Percentiles rank a stretch among this genome's conserved stretches.
Conservation (phyloP, 176 grass and related monocot genomes). For the Zizania latifolia region DNA sequence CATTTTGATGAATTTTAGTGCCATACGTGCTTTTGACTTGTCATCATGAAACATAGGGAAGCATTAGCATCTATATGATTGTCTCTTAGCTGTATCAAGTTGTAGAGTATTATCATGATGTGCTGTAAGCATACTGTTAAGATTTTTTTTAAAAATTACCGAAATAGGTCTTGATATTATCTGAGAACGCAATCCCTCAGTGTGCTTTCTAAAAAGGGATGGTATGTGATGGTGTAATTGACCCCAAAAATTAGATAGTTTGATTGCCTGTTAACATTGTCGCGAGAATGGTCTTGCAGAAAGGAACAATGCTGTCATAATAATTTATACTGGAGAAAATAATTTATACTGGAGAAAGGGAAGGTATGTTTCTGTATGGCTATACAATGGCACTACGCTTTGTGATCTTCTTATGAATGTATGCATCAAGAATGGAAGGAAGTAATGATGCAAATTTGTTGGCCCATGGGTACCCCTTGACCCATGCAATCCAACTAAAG, state of each 20-base stretch:
- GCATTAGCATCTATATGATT: neutral
- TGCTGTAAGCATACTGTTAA: neutral
- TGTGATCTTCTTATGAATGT: conserved; percentile 11
- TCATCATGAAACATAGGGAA: neutral
- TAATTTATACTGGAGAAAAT: neutral
- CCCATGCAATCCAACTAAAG: no score
- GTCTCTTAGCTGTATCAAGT: neutral
- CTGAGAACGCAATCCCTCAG: neutral
- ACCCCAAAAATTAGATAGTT: neutral
- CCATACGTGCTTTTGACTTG: neutral
- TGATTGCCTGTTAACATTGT: neutral
- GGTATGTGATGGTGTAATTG: neutral
- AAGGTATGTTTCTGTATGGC: conserved; percentile 11
- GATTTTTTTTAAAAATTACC: neutral
- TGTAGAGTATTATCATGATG: neutral
- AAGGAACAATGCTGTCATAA: conserved; percentile 3
- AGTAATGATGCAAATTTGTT: no score
- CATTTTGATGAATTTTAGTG: neutral
- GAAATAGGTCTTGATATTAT: neutral
- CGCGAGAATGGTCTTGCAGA: neutral
- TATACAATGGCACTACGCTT: neutral
- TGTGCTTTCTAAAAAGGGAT: conserved; percentile 1
- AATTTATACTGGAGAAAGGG: neutral
- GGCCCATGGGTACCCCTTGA: no score
- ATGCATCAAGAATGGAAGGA: conserved; percentile 12